Percentiles rank a stretch among this genome's conserved stretches.
phyloP scores from a whole-genome alignment of 768 basidiomycete species.

The Sporobolomyces roseus region DNA sequence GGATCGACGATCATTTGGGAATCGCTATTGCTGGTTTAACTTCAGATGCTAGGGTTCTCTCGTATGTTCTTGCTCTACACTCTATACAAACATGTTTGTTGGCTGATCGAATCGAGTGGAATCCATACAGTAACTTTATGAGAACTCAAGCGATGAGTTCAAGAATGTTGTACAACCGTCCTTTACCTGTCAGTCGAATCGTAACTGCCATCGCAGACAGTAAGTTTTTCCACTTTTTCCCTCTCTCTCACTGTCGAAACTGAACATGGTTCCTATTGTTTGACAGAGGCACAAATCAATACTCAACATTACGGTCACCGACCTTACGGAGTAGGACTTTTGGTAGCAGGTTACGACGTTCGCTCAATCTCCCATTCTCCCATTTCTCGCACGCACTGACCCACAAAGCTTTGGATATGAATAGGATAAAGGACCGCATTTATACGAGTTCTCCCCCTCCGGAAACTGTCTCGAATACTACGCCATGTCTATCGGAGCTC shows the following conservation, averaged over 20 bases:
- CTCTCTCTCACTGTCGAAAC: constrained; percentile 3
- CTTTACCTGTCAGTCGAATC: constrained; percentile 87
- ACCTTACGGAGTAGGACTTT: constrained; percentile 97
- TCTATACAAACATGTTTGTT: too few relatives aligned
- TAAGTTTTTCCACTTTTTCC: constrained; percentile 46
- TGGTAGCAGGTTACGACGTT: constrained; percentile 87
- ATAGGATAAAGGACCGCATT: constrained; percentile 87
- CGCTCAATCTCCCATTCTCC: constrained; percentile 26
- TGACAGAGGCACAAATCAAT: constrained; percentile 97
- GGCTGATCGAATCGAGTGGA: too few relatives aligned
- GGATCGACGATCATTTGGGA: constrained; percentile 99
- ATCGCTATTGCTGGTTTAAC: constrained; percentile 99
- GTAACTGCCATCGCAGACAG: constrained; percentile 93
- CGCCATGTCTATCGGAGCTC: constrained; percentile 96
- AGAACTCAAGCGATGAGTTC: constrained; percentile 95
- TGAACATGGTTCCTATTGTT: too few relatives aligned
- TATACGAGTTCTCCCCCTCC: constrained; percentile 96
- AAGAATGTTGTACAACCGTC: constrained; percentile 90
- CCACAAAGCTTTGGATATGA: too few relatives aligned
- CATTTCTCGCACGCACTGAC: not conserved
- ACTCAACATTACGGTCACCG: constrained; percentile 97
- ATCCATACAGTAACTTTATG: too few relatives aligned
- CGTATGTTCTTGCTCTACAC: too few relatives aligned
- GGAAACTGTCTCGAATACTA: constrained; percentile 97
- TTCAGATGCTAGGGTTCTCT: constrained; percentile 93